Evolutionary conservation across 805 yeast genomes (phyloP).

Genomic region (Lipomyces yamadae): DNA sequence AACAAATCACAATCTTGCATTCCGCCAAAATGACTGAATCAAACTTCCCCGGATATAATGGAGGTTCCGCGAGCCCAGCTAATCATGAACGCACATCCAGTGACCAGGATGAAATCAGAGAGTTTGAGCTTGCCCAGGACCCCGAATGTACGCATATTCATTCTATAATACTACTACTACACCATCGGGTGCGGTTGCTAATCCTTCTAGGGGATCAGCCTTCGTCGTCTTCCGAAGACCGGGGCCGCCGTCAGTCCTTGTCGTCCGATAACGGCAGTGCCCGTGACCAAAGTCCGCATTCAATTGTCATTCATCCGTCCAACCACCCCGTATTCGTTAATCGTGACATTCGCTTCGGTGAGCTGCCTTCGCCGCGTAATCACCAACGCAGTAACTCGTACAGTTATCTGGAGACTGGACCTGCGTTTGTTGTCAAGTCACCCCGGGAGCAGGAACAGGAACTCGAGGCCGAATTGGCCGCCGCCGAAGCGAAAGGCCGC

Average conservation of each 20-base stretch:
- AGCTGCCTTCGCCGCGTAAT: constrained; percentile 55
- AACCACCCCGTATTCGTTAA: neutral
- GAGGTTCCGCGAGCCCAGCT: neutral
- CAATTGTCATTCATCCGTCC: neutral
- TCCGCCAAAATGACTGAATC: constrained; percentile 29
- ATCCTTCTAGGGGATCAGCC: neutral
- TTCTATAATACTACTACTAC: neutral
- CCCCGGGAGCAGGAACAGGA: constrained; percentile 68
- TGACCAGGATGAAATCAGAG: constrained; percentile 17
- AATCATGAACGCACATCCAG: neutral
- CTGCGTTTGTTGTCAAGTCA: constrained; percentile 74
- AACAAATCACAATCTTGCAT: constrained; percentile 22
- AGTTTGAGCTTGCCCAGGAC: neutral
- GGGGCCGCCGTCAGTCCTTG: neutral
- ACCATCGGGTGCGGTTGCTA: neutral
- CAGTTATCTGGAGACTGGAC: constrained; percentile 59
- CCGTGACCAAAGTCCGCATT: neutral
- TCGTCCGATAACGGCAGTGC: neutral
- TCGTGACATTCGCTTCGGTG: constrained; percentile 60
- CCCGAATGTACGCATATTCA: neutral
- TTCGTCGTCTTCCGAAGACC: neutral
- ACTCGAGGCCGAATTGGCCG: constrained; percentile 37
- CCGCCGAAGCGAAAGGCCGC: constrained; percentile 35
- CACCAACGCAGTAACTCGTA: constrained; percentile 9
- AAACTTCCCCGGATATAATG: constrained; percentile 27